A percentile compares a stretch with the other conserved stretches of the same genome.
These are phyloP conservation scores for Tuber calosporum DNA, from an alignment of 495 filamentous ascomycete genomes.

Conservation along the genomic window DNA sequence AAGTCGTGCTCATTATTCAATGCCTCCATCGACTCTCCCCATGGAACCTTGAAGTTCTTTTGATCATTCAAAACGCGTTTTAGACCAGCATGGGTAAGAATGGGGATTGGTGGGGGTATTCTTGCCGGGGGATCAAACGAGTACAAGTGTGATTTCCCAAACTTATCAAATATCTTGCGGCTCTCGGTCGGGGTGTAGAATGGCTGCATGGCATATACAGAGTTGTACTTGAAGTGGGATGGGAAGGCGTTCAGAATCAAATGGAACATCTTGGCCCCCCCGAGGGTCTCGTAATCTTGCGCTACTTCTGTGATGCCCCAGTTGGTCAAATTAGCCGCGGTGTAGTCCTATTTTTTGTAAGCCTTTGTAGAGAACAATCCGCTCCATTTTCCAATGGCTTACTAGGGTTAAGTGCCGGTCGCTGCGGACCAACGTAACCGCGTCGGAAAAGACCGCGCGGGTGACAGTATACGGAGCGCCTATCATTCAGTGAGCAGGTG, in stretches of 20 bases:
- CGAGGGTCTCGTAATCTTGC: slow-evolving; percentile 48
- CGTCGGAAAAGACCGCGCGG: slow-evolving; percentile 72
- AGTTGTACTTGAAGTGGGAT: slow-evolving; percentile 51
- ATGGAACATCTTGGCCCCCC: slow-evolving; percentile 57
- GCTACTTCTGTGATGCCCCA: slow-evolving; percentile 61
- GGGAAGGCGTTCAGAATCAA: slow-evolving; percentile 57
- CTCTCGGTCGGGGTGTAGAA: slow-evolving; percentile 54
- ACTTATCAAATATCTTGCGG: slow-evolving; percentile 47
- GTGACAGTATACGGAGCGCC: slow-evolving; percentile 60
- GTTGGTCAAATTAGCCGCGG: slow-evolving; percentile 67
- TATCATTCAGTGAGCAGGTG: background rate
- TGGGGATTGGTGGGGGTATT: slow-evolving; percentile 42
- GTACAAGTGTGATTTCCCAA: slow-evolving; percentile 49
- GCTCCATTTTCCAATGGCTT: background rate
- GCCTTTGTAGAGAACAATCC: background rate
- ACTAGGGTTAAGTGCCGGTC: slow-evolving; percentile 69
- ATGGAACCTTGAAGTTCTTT: slow-evolving; percentile 52
- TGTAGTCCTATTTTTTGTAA: slow-evolving; percentile 50
- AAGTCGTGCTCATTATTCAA: slow-evolving; percentile 45
- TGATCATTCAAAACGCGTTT: slow-evolving; percentile 48
- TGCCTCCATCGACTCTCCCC: slow-evolving; percentile 51
- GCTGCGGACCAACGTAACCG: slow-evolving; percentile 69
- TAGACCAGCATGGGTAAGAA: slow-evolving; percentile 50
- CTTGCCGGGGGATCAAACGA: slow-evolving; percentile 48
- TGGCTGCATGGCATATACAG: slow-evolving; percentile 43